Conservation (phyloP, 768 basidiomycete species). For the Artomyces pyxidatus region DNA sequence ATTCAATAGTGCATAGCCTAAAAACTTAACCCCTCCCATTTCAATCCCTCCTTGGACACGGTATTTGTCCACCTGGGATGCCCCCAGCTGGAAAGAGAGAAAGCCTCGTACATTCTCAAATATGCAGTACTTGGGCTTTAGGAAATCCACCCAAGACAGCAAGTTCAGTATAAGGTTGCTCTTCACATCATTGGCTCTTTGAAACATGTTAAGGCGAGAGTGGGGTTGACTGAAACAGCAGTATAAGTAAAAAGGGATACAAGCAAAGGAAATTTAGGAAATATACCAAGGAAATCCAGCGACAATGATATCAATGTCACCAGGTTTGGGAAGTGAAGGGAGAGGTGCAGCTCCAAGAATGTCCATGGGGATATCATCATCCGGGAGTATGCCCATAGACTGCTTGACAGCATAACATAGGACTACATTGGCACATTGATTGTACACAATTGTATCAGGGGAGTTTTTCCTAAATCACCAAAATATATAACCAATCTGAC, state of each 20-base stretch:
- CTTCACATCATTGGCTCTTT: slow-evolving; percentile 57
- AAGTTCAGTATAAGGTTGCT: slow-evolving; percentile 60
- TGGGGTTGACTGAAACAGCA: slow-evolving; percentile 54
- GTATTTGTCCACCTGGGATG: slow-evolving; percentile 30
- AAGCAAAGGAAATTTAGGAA: neutral
- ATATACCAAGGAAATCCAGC: slow-evolving; percentile 75
- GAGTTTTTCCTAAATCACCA: slow-evolving; percentile 40
- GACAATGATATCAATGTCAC: slow-evolving; percentile 51
- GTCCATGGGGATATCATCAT: slow-evolving; percentile 31
- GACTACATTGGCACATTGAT: slow-evolving; percentile 63
- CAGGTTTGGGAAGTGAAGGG: slow-evolving; percentile 40
- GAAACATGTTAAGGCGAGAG: slow-evolving; percentile 64
- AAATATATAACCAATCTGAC: slow-evolving; percentile 1
- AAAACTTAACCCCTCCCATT: slow-evolving; percentile 69
- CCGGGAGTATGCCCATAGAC: slow-evolving; percentile 23
- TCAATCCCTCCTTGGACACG: slow-evolving; percentile 53
- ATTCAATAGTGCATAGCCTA: slow-evolving; percentile 50
- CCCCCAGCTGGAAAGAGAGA: slow-evolving; percentile 30
- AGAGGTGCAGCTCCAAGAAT: slow-evolving; percentile 30
- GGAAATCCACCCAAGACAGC: slow-evolving; percentile 35
- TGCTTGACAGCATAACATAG: slow-evolving; percentile 50
- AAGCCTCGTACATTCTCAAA: slow-evolving; percentile 46
- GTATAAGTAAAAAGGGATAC: neutral
- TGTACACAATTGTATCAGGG: slow-evolving; percentile 45
- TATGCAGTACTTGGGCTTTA: slow-evolving; percentile 34